Evolutionary conservation across 768 basidiomycete genomes (phyloP).

Genomic region (Podaxis sp.): DNA sequence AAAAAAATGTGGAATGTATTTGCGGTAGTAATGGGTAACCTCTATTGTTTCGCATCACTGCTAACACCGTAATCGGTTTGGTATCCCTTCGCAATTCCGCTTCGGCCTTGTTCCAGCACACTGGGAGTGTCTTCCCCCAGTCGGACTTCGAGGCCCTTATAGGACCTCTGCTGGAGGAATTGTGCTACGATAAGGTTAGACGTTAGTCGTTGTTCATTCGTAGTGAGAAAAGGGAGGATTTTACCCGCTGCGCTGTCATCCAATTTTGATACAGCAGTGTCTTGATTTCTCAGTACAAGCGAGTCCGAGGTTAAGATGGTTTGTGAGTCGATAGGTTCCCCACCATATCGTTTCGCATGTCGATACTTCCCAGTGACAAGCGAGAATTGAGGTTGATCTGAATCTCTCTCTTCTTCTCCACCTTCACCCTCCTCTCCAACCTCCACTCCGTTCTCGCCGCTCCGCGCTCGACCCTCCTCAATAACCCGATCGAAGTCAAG

Average conservation of each 20-base stretch:
- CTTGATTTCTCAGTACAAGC: constrained; percentile 61
- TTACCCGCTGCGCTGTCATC: constrained; percentile 70
- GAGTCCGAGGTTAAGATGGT: constrained; percentile 22
- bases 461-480: constrained; percentile 9
- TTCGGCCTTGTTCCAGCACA: constrained; percentile 82
- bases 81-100: constrained; percentile 88
- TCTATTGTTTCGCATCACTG: neutral
- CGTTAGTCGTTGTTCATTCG: constrained; percentile 1
- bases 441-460: neutral
- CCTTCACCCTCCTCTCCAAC: constrained; percentile 17
- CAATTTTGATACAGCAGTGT: constrained; percentile 49
- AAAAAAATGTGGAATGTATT: neutral
- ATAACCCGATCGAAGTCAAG: constrained; percentile 70
- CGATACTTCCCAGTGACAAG: constrained; percentile 83
- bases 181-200: constrained; percentile 39
- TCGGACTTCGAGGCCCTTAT: constrained; percentile 76
- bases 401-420: constrained; percentile 40
- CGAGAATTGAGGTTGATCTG: constrained; percentile 79
- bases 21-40: neutral
- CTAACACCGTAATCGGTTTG: constrained; percentile 40
- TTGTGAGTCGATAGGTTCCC: constrained; percentile 7
- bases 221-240: constrained; percentile 14
- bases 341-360: constrained; percentile 64
- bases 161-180: constrained; percentile 71
- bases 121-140: constrained; percentile 77